A percentile compares a stretch with the other conserved stretches of the same genome.
These are phyloP conservation scores for Trichosporon sp. DNA, from an alignment of 1,284 basidiomycete genomes.

Conservation along the genomic window DNA sequence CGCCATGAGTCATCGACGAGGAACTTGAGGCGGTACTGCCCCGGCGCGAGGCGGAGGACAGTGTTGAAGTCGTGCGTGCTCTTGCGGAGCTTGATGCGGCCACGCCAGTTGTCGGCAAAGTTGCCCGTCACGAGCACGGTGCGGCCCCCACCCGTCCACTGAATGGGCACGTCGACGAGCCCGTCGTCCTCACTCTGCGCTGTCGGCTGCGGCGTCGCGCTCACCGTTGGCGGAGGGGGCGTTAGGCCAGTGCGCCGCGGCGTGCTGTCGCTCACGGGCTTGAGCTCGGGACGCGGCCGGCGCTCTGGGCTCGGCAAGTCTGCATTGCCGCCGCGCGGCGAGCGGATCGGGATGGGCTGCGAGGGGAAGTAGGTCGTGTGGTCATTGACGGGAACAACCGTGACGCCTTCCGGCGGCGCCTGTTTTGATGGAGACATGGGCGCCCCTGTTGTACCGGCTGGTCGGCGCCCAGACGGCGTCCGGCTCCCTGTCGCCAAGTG, in stretches of 20 bases:
- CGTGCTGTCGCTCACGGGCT: constrained; percentile 27
- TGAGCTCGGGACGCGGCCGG: constrained; percentile 30
- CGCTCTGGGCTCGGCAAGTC: constrained; percentile 22
- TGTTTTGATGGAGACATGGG: constrained; percentile 7
- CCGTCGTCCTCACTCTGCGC: constrained; percentile 36
- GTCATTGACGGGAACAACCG: constrained; percentile 34
- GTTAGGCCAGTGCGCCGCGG: constrained; percentile 33
- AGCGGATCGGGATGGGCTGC: constrained; percentile 34
- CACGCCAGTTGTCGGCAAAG: constrained; percentile 63
- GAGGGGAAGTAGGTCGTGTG: constrained; percentile 31
- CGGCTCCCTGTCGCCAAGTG: constrained; percentile 32
- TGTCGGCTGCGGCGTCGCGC: constrained; percentile 40
- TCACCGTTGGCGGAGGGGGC: constrained; percentile 40
- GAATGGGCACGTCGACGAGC: constrained; percentile 50
- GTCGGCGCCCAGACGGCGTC: constrained; percentile 20
- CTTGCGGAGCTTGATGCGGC: constrained; percentile 59
- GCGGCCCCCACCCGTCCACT: constrained; percentile 57
- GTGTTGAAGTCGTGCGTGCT: constrained; percentile 59
- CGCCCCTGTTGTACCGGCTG: not conserved
- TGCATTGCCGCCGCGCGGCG: constrained; percentile 24
- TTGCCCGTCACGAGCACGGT: constrained; percentile 64
- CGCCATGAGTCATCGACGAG: constrained; percentile 91
- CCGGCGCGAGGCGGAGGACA: constrained; percentile 69
- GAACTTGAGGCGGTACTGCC: constrained; percentile 94
- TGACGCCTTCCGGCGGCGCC: constrained; percentile 24